Conservation (phyloP, 805 yeast genomes). For the Spathaspora girioi region DNA sequence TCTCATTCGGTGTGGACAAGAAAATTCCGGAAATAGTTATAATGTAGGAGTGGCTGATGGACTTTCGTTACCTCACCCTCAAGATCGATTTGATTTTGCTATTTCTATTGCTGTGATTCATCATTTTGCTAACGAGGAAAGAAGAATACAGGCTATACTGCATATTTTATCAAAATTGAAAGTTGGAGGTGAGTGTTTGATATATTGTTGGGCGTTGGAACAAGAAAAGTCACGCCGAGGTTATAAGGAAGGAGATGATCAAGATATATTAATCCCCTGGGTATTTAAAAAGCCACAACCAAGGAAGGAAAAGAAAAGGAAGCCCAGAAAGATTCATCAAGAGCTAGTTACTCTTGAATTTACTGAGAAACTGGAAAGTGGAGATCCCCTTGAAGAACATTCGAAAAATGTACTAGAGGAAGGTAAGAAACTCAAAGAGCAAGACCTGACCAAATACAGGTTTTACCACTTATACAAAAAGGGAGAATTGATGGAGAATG, state of each 20-base stretch:
- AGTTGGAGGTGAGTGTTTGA: conserved; percentile 63
- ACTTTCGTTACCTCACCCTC: conserved; percentile 43
- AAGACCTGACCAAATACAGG: conserved; percentile 62
- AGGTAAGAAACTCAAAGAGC: conserved; percentile 4
- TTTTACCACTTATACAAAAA: conserved; percentile 82
- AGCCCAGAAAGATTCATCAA: conserved; percentile 14
- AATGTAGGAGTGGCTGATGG: conserved; percentile 84
- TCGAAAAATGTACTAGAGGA: neutral
- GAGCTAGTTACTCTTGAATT: conserved; percentile 8
- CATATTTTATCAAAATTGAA: conserved; percentile 62
- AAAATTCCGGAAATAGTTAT: conserved; percentile 30
- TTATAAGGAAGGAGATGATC: conserved; percentile 86
- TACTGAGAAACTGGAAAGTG: conserved; percentile 11
- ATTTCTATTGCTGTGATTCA: conserved; percentile 94
- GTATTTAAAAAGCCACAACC: conserved; percentile 56
- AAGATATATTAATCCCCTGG: conserved; percentile 96
- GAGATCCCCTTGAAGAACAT: conserved; percentile 4
- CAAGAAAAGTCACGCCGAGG: conserved; percentile 87
- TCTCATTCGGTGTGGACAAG: conserved; percentile 58
- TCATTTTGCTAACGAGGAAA: conserved; percentile 81
- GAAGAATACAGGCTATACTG: conserved; percentile 72
- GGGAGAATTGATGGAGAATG: conserved; percentile 80
- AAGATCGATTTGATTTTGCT: conserved; percentile 67
- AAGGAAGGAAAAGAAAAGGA: conserved; percentile 18
- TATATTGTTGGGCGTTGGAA: conserved; percentile 97